Evolutionary conservation across 2,329 filamentous ascomycete genomes (phyloP).

Genomic region (Aquanectria penicillioides): DNA sequence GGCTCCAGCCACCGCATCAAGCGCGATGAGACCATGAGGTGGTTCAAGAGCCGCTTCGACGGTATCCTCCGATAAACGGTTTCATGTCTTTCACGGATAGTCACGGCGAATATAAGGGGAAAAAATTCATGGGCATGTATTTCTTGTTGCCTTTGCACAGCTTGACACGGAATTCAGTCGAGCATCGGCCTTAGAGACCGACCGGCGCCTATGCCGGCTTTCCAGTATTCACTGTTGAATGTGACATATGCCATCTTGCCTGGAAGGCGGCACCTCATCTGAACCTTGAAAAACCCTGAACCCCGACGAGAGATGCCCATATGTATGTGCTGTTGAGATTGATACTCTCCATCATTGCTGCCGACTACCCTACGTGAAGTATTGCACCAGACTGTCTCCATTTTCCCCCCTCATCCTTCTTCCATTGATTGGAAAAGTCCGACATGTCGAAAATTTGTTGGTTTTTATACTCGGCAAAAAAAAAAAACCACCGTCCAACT

Average conservation of each 20-base stretch:
- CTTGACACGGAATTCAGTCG: slow-evolving; percentile 66
- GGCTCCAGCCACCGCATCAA: slow-evolving; percentile 92
- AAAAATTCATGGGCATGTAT: slow-evolving; percentile 52
- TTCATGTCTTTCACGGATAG: slow-evolving; percentile 50
- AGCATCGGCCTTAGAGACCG: slow-evolving; percentile 79
- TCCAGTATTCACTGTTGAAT: slow-evolving; percentile 50
- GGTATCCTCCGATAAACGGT: slow-evolving; percentile 93
- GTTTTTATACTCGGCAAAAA: too few relatives aligned
- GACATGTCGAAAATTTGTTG: too few relatives aligned
- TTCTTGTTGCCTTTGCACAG: slow-evolving; percentile 59
- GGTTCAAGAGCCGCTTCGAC: slow-evolving; percentile 92
- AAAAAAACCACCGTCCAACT: too few relatives aligned
- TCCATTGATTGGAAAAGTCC: too few relatives aligned
- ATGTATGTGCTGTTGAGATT: neutral
- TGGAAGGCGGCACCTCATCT: slow-evolving; percentile 34
- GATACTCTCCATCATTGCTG: too few relatives aligned
- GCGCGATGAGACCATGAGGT: slow-evolving; percentile 95
- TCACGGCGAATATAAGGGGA: slow-evolving; percentile 53
- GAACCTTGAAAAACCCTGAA: neutral
- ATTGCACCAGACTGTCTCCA: too few relatives aligned
- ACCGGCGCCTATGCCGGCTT: slow-evolving; percentile 75
- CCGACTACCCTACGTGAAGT: too few relatives aligned
- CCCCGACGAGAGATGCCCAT: neutral
- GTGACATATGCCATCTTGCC: slow-evolving; percentile 48
- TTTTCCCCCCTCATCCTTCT: too few relatives aligned